phyloP scores from a whole-genome alignment of 2,329 filamentous ascomycete species.

The Drechslerella dactyloides region DNA sequence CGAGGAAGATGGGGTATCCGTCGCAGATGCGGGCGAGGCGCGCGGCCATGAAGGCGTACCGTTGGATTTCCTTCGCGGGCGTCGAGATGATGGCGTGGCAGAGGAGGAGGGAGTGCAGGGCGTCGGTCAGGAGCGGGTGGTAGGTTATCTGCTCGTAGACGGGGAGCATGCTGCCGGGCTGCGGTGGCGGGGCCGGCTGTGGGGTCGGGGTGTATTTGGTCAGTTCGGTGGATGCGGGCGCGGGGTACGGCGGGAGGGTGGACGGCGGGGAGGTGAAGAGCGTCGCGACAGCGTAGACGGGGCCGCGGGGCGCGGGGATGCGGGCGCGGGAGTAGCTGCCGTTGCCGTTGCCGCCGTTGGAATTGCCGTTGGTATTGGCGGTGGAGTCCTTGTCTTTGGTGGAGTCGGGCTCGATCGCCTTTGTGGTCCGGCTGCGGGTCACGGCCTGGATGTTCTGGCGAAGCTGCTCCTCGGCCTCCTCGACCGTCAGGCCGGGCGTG shows the following conservation, averaged over 20 bases:
- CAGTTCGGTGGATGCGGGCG: constrained; percentile 53
- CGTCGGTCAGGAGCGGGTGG: constrained; percentile 79
- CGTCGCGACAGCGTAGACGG: constrained; percentile 66
- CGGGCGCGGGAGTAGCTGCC: constrained; percentile 54
- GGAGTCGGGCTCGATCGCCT: constrained; percentile 44
- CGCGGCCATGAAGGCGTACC: constrained; percentile 81
- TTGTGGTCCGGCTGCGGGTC: constrained; percentile 34
- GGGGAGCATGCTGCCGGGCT: constrained; percentile 60
- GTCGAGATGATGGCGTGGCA: constrained; percentile 82
- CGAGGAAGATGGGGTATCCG: constrained; percentile 80
- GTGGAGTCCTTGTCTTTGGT: constrained; percentile 30
- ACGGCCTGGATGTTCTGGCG: constrained; percentile 47
- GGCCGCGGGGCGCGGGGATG: constrained; percentile 57
- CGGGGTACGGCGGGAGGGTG: constrained; percentile 72
- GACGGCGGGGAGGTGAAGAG: constrained; percentile 74
- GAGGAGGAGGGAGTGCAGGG: constrained; percentile 77
- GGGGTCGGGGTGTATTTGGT: constrained; percentile 56
- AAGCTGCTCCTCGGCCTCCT: constrained; percentile 56
- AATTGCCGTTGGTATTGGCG: background rate
- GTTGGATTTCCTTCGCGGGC: constrained; percentile 75
- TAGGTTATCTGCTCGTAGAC: constrained; percentile 73
- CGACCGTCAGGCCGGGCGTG: constrained; percentile 71
- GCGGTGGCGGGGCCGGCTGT: constrained; percentile 54
- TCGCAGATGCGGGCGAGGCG: constrained; percentile 75
- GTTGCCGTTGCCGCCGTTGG: constrained; percentile 57